Base-by-base conservation (phyloP, 1,284 basidiomycete genomes). In the Ceratobasidium sp. region DNA sequence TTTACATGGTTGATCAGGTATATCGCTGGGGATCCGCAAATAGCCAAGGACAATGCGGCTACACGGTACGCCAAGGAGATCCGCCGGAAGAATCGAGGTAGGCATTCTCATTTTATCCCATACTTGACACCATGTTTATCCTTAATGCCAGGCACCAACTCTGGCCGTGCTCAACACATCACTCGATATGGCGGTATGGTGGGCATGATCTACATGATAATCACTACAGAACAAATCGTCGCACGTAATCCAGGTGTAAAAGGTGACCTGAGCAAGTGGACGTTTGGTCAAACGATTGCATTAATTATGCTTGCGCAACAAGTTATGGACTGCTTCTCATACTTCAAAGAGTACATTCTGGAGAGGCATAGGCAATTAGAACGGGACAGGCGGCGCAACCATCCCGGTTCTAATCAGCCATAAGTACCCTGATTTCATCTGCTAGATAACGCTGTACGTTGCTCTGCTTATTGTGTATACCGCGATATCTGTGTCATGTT, bases 161-260 rank as follows among this genome's bases (percentile, higher is more conserved):
- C 56, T 2, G 29, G 65, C 31, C 31, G 39, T 8, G 51, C 22
- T 13, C 29, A 72, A 22, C 69, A 72, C n/a, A 51, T 72, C 41
- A 61, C 56, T 39, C 69, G 56, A 34, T 72, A 46, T 16, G 69
- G 69, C 1, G 69, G 69, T 31, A 27, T 62, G 56, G 69, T 49
- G 16, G 69, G 69, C 8, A 48, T 59, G 43, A 72, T 72, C 43
- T 72, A 72, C 43, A 72, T 72, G 69, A 72, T 72, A 27, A 56
- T 72, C 27, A 72, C 69, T n/a, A 72, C 58, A 6, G 69, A 72
- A 37, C 69, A 72, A 31, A 72, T 72, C 29, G 69, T 72, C 34
- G 5, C 2, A 14, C 56, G 41, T 8, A 62, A 72, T 58, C 69
- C 54, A 24, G 43, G 46, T 5, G 46, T 43, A 16, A 61, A 29